Evolutionary conservation across 805 yeast species (phyloP).

Genomic region (Lachancea cidri): DNA sequence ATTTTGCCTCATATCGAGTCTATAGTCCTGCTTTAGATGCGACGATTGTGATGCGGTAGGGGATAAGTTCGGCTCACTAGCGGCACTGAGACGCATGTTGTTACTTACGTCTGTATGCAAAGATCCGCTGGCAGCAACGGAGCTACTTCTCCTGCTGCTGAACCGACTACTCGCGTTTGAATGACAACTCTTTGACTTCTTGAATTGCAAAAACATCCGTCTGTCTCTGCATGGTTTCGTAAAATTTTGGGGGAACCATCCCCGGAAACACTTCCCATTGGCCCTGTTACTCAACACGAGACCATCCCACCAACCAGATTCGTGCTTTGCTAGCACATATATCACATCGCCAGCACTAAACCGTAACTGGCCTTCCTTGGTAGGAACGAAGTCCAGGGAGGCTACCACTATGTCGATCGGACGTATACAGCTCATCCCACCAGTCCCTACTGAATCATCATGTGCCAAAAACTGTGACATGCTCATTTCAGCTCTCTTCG

Average conservation of each 20-base stretch:
- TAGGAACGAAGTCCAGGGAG: conserved; percentile 13
- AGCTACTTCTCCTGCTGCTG: conserved; percentile 6
- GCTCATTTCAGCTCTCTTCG: conserved; percentile 1
- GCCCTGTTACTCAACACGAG: conserved; percentile 32
- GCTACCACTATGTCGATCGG: conserved; percentile 21
- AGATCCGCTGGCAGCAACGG: conserved; percentile 1
- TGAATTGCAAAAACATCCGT: neutral
- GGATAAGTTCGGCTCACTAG: conserved; percentile 5
- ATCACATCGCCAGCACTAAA: conserved; percentile 53
- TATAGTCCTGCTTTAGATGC: conserved; percentile 10
- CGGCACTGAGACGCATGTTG: neutral
- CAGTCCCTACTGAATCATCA: conserved; percentile 5
- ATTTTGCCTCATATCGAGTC: conserved; percentile 9
- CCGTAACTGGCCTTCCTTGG: conserved; percentile 11
- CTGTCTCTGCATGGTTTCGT: conserved; percentile 35
- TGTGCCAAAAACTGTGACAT: conserved; percentile 4
- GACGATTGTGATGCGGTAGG: conserved; percentile 11
- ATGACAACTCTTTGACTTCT: neutral
- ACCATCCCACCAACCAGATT: conserved; percentile 89
- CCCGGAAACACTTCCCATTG: conserved; percentile 41
- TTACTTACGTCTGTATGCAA: neutral
- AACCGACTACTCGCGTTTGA: neutral
- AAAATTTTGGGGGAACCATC: conserved; percentile 80
- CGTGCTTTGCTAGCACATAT: conserved; percentile 59
- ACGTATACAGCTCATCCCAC: neutral